Base-by-base conservation (phyloP, 108 stramenopile species). In the Nitzschia sp. region DNA sequence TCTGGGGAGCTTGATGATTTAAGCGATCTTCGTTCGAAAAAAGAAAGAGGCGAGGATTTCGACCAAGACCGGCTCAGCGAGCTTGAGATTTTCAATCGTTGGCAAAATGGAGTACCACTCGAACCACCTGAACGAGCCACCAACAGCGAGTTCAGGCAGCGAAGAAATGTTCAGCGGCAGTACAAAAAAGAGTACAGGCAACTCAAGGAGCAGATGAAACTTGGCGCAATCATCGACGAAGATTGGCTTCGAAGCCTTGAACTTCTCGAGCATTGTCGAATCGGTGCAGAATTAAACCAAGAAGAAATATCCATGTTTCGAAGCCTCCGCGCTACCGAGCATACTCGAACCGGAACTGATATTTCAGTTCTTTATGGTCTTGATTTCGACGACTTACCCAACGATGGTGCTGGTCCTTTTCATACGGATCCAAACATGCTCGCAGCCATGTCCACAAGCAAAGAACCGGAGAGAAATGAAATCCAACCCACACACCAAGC, bases 21-120 rank as follows among this genome's bases (percentile, higher is more conserved):
- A 26, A 57, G 62, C 26, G 44, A 64, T 2, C 34, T 72, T 15
- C 23, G 52, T 2, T 59, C 61, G 2, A 46, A 26, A 8, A 33
- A 64, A 57, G 63, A 72, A 30, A 48, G 30, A 4, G 63, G 63
- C 0, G 55, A 45, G 28, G 27, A 30, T n/a, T 53, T 64, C 15
- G 71, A 72, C 55, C 50, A 57, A 15, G 63, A 72, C 21, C 62
- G 71, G 0, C 38, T 64, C 1, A 44, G 44, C 8, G 63, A 72
- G 35, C 63, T 72, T 36, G 62, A 64, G 27, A 54, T 72, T 34
- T 63, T 72, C 11, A 54, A 63, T 58, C 59, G 63, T 33, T 72
- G 62, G 62, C 48, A 64, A 34, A 58, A 31, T 34, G 71, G 58
- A 4, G 71, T 47, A 23, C n/a, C 25, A 1, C 31, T 66, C 1